These are phyloP conservation scores for Raffaelea ambrosiae DNA, from an alignment of 2,329 filamentous ascomycete genomes.

Conservation along the genomic window DNA sequence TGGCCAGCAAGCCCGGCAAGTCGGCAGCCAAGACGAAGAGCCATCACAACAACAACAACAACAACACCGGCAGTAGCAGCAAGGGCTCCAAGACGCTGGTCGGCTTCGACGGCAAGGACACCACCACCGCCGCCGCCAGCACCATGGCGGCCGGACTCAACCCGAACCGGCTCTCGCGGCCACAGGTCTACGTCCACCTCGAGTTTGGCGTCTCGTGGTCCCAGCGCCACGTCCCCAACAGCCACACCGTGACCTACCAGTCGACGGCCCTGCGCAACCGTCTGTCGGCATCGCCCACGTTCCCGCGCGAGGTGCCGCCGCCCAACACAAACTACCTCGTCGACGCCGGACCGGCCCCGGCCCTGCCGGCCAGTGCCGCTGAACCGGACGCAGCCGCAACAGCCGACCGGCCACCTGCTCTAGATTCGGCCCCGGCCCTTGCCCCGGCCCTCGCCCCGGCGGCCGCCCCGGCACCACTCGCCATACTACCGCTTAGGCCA, in stretches of 20 bases:
- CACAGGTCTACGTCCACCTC: constrained; percentile 41
- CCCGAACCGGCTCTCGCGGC: constrained; percentile 18
- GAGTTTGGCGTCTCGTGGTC: constrained; percentile 45
- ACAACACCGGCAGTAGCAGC: too few species aligned
- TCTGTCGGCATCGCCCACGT: constrained; percentile 10
- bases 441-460: too few species aligned
- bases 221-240: constrained; percentile 31
- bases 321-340: constrained; percentile 35
- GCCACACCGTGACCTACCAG: constrained; percentile 37
- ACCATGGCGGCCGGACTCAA: too few species aligned
- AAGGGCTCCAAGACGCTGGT: too few species aligned
- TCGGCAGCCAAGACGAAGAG: too few species aligned
- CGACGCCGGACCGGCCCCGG: constrained; percentile 13
- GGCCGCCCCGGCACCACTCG: too few species aligned
- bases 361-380: constrained; percentile 2
- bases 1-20: too few species aligned
- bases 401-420: too few species aligned
- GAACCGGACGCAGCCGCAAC: not conserved
- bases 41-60: constrained; percentile 16
- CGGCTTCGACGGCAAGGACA: too few species aligned
- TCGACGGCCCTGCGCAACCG: constrained; percentile 36
- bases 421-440: too few species aligned
- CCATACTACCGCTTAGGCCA: too few species aligned
- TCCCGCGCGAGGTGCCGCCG: constrained; percentile 17
- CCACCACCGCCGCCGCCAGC: too few species aligned